Evolutionary conservation across 352 stramenopile genomes (phyloP), one percentile per base, ranked within the genome.

Genomic region (Hyaloperonospora brassicae): DNA sequence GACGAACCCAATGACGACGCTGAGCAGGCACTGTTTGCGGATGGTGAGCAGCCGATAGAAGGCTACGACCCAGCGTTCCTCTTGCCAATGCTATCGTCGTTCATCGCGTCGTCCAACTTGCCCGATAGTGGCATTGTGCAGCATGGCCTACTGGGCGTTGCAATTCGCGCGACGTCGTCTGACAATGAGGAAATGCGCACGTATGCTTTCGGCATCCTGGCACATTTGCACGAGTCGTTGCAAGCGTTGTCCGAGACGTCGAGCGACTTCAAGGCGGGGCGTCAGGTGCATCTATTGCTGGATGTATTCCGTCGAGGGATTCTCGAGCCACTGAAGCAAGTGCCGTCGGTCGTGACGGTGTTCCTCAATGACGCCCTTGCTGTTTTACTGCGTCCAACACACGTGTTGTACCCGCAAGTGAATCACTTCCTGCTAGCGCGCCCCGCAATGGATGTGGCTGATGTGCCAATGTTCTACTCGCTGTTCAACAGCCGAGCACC

Each of bases 401-500:
- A 93, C 55, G 65, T 76, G 34, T 66, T 93, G 68, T 93, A 89
- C 46, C 69, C 75, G 17, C 76, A 85, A 55, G 47, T 95, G 34
- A 95, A 95, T 59, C 79, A 89, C 42, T 95, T 95, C 46, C 52
- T 95, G 27, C 61, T 95, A 9, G 71, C 82, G n/a, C 80, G 83
- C 11, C 78, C 80, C 0, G 78, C 79, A 14, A 67, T 95, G 55
- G 83, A 95, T 55, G 47, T 90, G 14, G 71, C 61, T 39, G 83
- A 93, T 57, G 84, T 95, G 9, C 84, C 84, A 2, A 93, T 95
- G 83, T 95, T 95, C 55, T 95, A 92, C 60, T 73, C 84, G 43
- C 61, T 95, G 3, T 95, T 95, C 61, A 87, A 93, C 65, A 89
- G 74, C 31, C 76, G 77, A 25, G 68, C 79, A 38, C 68, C 77